Base-by-base conservation (phyloP, 2,329 filamentous ascomycete genomes). In the Cordyceps fumosorosea region DNA sequence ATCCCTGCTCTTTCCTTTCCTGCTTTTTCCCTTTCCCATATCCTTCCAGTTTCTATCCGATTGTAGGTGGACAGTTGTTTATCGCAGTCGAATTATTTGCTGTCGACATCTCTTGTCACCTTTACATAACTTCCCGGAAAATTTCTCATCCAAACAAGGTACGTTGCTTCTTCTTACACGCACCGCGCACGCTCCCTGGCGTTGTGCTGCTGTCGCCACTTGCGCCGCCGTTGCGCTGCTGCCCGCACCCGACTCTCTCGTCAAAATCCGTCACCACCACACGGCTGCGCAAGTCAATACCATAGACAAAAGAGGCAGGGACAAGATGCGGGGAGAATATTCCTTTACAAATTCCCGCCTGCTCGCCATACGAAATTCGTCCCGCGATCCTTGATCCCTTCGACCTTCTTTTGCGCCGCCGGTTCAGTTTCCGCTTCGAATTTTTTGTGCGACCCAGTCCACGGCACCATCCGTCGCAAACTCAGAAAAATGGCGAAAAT, bases 11-110 rank as follows among this genome's bases (percentile, higher is more conserved):
- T 14, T 55, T 26, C 26, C 50, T 50, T 62, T 51, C 18, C 16
- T 45, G 16, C n/a, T 47, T 47, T 56, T 56, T 62, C 52, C 52
- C 52, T 42, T 56, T 56, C 42, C 34, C 52, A 42, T 56, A 24
- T 40, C 24, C 47, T 44, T 50, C 45, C 59, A 50, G 53, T 51
- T 56, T 37, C 52, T 55, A 32, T 54, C 50, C 52, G 51, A 50
- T 62, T 50, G 59, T 62, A 22, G 59, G 59, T 56, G 52, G 59
- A 56, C 52, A 56, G 51, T 62, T 50, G 52, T 56, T 62, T 62
- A 34, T 56, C 59, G 24, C 44, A 56, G 59, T 62, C 48, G 59
- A 52, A 32, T 51, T 18, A n/a, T 40, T 55, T 54, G 40, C 48
- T 61, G 22, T 44, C 14, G 20, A 18, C 40, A 24, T 47, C 14